Evolutionary conservation across 2,329 filamentous ascomycete genomes (phyloP), one percentile per base, ranked within the genome.

Genomic region (Emmonsia crescens): DNA sequence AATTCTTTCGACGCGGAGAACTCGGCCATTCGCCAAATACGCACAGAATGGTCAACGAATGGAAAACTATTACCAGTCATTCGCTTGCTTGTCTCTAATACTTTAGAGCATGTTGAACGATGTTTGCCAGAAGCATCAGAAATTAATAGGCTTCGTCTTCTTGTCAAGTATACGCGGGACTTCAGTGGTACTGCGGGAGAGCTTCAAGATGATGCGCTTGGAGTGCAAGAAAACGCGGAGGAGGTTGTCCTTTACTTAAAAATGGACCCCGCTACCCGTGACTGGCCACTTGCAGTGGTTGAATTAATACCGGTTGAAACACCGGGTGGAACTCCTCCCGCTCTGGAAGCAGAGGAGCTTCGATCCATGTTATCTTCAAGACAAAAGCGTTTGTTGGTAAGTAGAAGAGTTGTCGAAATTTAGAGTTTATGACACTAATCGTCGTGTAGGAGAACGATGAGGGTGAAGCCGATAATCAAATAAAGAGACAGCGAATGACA

Each of bases 41-140:
- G 65, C 6, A 31, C 59, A 14, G 27, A 44, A 19, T 16, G 33
- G 29, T 71, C 71, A 62, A 71, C 67, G 3, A 68, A 71, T 60
- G 72, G 68, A 27, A 67, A 66, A 46, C 68, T 77, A 51, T 67
- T 79, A 27, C 78, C 78, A 2, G 74, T 78, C 48, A 70, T 80
- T 52, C 75, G 76, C 61, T 68, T 79, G 6, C 64, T 79, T 36
- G 69, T 79, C 24, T 70, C 76, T n/a, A 80, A 79, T 63, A 75
- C 76, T 1, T 74, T 73, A 46, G 78, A 80, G 62, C 78, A 80
- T 65, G 74, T 79, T 44, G 72, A 75, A 59, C 71, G 72, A 49
- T 79, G 77, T 63, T 70, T 78, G 36, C 75, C 77, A 4, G 67
- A 74, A 44, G 63, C 72, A 24, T 65, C 71, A 2, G 71, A 74